Evolutionary conservation across 495 filamentous ascomycete species (phyloP).

Genomic region (Penicillium silybi): DNA sequence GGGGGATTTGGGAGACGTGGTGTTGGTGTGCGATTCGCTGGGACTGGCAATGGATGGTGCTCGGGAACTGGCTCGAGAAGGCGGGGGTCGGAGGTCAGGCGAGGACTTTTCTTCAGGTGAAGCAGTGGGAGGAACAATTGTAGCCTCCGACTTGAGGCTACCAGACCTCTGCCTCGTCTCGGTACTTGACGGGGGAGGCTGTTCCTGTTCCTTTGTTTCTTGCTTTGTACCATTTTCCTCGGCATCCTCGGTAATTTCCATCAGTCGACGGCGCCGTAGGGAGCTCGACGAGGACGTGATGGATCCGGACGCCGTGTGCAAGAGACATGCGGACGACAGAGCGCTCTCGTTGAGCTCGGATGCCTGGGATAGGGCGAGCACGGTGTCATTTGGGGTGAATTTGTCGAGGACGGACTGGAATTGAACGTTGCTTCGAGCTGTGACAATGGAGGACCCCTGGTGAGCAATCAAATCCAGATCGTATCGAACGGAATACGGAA

Average conservation of each 20-base stretch:
- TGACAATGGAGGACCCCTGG: background rate
- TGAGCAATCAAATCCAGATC: background rate
- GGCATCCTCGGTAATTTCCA: conserved; percentile 84
- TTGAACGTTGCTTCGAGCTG: conserved; percentile 92
- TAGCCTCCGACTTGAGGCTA: conserved; percentile 39
- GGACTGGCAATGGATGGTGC: conserved; percentile 21
- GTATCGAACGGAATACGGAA: background rate
- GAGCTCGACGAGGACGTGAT: conserved; percentile 84
- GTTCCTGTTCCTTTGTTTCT: conserved; percentile 23
- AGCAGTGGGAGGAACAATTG: conserved; percentile 28
- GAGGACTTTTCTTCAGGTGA: conserved; percentile 18
- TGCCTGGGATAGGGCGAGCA: conserved; percentile 65
- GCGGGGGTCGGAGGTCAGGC: conserved; percentile 13
- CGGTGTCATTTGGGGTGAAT: conserved; percentile 83
- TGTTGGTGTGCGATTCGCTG: conserved; percentile 12
- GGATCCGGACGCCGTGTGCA: conserved; percentile 85
- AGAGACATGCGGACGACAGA: conserved; percentile 80
- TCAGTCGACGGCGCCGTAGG: conserved; percentile 66
- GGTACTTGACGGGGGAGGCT: conserved; percentile 2
- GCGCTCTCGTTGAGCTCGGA: conserved; percentile 83
- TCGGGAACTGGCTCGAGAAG: conserved; percentile 17
- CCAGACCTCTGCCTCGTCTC: conserved; percentile 29
- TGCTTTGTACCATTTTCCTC: conserved; percentile 64
- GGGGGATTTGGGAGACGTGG: conserved; percentile 20
- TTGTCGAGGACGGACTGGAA: conserved; percentile 81